Conservation (phyloP, 306 rosid species). For the Albizia julibrissin region DNA sequence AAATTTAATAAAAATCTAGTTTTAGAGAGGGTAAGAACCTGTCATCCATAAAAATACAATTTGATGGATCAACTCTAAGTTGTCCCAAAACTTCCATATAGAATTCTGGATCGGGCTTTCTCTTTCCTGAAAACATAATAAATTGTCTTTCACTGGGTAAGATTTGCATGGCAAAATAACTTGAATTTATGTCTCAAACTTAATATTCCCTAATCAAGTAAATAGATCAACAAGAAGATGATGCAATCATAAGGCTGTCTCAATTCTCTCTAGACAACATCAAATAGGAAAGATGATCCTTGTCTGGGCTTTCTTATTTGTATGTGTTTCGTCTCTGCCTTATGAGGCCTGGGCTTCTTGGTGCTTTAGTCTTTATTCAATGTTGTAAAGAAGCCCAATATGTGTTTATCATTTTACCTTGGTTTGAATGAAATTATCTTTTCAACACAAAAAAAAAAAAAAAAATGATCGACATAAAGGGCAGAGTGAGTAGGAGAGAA, state of each 20-base stretch:
- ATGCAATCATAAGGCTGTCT: constrained; percentile 15
- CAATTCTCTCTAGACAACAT: constrained; percentile 1
- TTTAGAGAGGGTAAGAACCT: constrained; percentile 52
- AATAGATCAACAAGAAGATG: constrained; percentile 18
- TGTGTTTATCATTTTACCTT: too few relatives aligned
- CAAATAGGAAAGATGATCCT: constrained; percentile 19
- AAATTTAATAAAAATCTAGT: constrained; percentile 6
- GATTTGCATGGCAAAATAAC: constrained; percentile 18
- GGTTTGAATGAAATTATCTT: too few relatives aligned
- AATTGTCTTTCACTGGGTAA: constrained; percentile 12
- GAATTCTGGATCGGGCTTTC: constrained; percentile 87
- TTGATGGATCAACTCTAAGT: constrained; percentile 66
- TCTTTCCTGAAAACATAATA: constrained; percentile 69
- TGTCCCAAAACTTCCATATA: constrained; percentile 65
- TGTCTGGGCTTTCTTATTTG: too few relatives aligned
- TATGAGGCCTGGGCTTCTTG: too few relatives aligned
- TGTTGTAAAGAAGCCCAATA: too few relatives aligned
- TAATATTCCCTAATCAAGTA: background rate
- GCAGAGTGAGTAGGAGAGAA: constrained; percentile 4
- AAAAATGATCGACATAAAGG: constrained; percentile 12
- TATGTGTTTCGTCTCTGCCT: too few relatives aligned
- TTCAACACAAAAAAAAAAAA: too few relatives aligned
- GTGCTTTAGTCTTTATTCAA: too few relatives aligned
- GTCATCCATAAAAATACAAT: constrained; percentile 84
- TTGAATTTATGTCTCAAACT: constrained; percentile 19